Conservation (phyloP, 345 rosid species). For the Eucalyptus erythrocorys region DNA sequence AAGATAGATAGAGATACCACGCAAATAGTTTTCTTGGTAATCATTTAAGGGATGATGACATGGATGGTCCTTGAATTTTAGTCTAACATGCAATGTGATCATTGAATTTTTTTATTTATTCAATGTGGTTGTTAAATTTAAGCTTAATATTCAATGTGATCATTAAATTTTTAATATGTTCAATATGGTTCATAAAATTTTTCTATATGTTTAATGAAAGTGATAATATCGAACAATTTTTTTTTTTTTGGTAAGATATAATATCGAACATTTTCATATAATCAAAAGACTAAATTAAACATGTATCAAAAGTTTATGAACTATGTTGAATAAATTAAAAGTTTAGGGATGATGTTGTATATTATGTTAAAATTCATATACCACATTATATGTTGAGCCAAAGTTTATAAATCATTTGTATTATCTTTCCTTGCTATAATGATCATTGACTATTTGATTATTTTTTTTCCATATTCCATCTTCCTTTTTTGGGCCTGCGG, state of each 20-base stretch:
- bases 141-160: too few relatives aligned
- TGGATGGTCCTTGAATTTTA: fast-evolving
- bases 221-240: fast-evolving
- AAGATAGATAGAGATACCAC: too few relatives aligned
- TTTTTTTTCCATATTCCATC: background rate
- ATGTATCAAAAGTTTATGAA: background rate
- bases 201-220: too few relatives aligned
- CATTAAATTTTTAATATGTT: too few relatives aligned
- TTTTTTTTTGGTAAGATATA: too few relatives aligned
- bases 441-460: background rate
- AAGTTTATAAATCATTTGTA: fast-evolving
- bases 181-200: fast-evolving
- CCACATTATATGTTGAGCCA: fast-evolving
- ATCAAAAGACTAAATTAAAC: too few relatives aligned
- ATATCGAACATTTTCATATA: fast-evolving
- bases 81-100: fast-evolving
- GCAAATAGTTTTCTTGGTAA: too few relatives aligned
- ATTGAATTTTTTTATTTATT: fast-evolving
- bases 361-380: too few relatives aligned
- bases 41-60: too few relatives aligned
- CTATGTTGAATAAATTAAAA: fast-evolving
- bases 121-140: too few relatives aligned
- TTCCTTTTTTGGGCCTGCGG: background rate
- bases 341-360: fast-evolving
- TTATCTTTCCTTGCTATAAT: too few relatives aligned